Evolutionary conservation across 176 grass and related monocot species (phyloP), one percentile per base, ranked within the genome.

Genomic region (Oryza meyeriana): DNA sequence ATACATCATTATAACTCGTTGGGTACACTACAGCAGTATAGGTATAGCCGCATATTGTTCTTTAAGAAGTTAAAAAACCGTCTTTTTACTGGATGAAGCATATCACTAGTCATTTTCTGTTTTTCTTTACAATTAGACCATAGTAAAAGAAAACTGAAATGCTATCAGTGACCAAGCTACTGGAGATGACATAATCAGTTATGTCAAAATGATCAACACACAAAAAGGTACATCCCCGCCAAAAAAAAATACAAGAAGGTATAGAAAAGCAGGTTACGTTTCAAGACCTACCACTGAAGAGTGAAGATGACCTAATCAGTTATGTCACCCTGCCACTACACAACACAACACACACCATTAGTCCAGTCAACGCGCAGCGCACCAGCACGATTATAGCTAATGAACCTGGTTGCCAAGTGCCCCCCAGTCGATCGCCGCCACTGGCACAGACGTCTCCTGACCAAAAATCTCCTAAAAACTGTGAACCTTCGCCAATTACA

Each of bases 241-340:
- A n/a, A n/a, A n/a, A n/a, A n/a, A n/a, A n/a, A n/a, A n/a, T n/a
- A n/a, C n/a, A n/a, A n/a, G n/a, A n/a, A n/a, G 44, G 12, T 47
- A 47, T 47, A 47, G 44, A 47, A 47, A 47, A 4, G 47, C 5
- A 52, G 17, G 39, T 40, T 40, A 40, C 39, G 11, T 40, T 40
- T 10, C 63, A 18, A 67, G 22, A 67, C 65, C 3, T 68, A 9
- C 65, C 20, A 38, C 65, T 4, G 14, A 44, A 33, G 38, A 61
- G n/a, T n/a, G n/a, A n/a, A n/a, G n/a, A n/a, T 82, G 80, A 82
- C 80, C 20, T 12, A 82, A 82, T 82, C 79, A 39, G 61, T 82
- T 72, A 73, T 2, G 57, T 73, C 69, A 58, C 0, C 50, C 26
- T 24, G 38, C 44, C 44, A 47, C 11, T 47, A 47, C 44, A 12